Base-by-base conservation (phyloP, 2,329 filamentous ascomycete genomes). In the Emericellopsis atlantica region DNA sequence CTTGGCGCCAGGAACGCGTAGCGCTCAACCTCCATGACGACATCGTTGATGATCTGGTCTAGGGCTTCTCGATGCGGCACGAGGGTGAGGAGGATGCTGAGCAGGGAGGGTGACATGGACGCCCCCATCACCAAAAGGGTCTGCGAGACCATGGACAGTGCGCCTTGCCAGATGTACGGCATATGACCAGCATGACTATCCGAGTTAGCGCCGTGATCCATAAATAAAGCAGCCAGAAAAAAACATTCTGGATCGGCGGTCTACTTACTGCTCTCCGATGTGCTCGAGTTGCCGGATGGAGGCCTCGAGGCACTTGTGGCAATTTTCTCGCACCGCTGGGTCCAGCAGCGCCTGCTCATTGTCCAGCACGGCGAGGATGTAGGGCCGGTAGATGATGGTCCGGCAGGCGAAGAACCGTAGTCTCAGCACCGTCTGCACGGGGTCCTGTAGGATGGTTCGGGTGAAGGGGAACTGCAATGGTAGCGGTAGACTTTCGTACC, bases 141-240 rank as follows among this genome's bases (percentile, higher is more conserved):
- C 58, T 92, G 85, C 6, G 83, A 87, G 18, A 89, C 82, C 54
- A 92, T 85, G 18, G 82, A 88, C 32, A 92, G 69, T 8, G 84
- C 83, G 15, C 84, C 84, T 64, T 90, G 85, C 80, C 84, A 92
- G 16, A 90, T 72, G 59, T 90, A 92, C 11, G 84, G 84, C 65
- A 92, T 80, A 55, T 90, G 84, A 39, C 85, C 84, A 45, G 81
- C 82, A 54, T 88, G 84, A 61, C 78, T 82, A 37, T 4, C 3
- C 24, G 11, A 21, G 18, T 12, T 10, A 33, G 15, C n/a, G n/a
- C 21, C 24, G 18, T 43, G 15, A 26, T 11, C 18, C 18, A 34
- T 24, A 29, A 15, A 21, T 3, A 21, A 14, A 31, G 32, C 34
- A 32, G 15, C n/a, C n/a, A n/a, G n/a, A n/a, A n/a, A 31, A n/a